phyloP scores from a whole-genome alignment of 2,329 filamentous ascomycete species.

The Tolypocladium album region DNA sequence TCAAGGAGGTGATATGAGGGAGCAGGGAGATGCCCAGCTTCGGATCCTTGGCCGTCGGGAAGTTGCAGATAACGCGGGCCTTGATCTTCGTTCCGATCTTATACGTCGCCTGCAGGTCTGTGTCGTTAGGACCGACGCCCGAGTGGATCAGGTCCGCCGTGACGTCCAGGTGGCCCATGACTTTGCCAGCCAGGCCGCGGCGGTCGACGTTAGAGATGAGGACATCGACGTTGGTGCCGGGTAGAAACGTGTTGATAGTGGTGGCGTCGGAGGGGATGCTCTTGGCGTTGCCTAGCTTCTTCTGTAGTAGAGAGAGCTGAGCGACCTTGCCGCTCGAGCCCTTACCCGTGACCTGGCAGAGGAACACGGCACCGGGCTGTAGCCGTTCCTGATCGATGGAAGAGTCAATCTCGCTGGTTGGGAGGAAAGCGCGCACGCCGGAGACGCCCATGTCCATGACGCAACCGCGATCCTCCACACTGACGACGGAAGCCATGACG shows the following conservation, averaged over 20 bases:
- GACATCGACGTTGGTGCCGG: constrained; percentile 82
- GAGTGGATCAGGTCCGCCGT: constrained; percentile 89
- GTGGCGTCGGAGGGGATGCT: constrained; percentile 64
- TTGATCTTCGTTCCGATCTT: constrained; percentile 77
- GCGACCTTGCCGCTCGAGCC: constrained; percentile 71
- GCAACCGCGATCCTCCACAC: constrained; percentile 91
- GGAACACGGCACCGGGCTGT: constrained; percentile 72
- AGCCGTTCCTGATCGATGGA: constrained; percentile 55
- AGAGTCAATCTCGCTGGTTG: constrained; percentile 68
- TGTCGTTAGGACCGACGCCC: constrained; percentile 57
- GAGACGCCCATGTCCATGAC: constrained; percentile 84
- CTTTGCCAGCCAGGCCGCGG: constrained; percentile 75
- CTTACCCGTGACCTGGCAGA: constrained; percentile 71
- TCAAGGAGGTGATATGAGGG: constrained; percentile 66
- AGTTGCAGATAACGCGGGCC: constrained; percentile 79
- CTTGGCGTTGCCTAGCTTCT: constrained; percentile 56
- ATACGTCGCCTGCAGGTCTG: constrained; percentile 65
- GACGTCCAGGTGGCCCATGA: constrained; percentile 83
- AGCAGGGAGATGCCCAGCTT: constrained; percentile 84
- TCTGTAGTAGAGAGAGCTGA: constrained; percentile 69
- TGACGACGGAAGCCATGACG: constrained; percentile 78
- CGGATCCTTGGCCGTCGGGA: constrained; percentile 65
- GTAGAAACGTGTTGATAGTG: constrained; percentile 81
- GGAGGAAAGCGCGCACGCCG: constrained; percentile 69
- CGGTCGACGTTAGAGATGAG: constrained; percentile 65